Percentiles rank a stretch among this genome's conserved stretches.
Conservation (phyloP, 257 asterid genomes). For the Salvia rosmarinus region DNA sequence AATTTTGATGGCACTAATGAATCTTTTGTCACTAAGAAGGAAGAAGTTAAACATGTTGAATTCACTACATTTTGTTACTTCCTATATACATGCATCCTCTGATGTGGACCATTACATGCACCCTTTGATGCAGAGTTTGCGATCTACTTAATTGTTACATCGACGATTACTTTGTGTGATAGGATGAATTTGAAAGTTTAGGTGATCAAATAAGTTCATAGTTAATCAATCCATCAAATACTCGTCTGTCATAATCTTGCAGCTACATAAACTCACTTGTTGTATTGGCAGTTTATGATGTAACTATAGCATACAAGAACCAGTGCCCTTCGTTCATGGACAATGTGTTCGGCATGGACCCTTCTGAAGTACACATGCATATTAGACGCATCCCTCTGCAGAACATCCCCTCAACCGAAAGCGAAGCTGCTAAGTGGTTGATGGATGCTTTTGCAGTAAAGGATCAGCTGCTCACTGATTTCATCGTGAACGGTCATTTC, state of each 20-base stretch:
- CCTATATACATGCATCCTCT: no score
- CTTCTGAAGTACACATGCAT: slow-evolving; percentile 91
- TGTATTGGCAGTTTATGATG: slow-evolving; percentile 72
- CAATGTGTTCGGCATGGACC: slow-evolving; percentile 89
- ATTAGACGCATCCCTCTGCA: slow-evolving; percentile 54
- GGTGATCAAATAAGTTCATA: no score
- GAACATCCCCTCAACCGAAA: slow-evolving; percentile 64
- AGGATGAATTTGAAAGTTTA: no score
- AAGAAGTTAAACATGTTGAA: background rate
- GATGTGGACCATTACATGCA: no score
- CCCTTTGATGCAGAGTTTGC: no score
- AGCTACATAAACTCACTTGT: slow-evolving; percentile 19
- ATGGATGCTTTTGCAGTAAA: slow-evolving; percentile 61
- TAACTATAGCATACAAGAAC: slow-evolving; percentile 84
- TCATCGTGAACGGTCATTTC: slow-evolving; percentile 65
- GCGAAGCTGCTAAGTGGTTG: slow-evolving; percentile 65
- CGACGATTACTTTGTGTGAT: no score
- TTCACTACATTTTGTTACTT: background rate
- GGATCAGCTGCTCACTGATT: slow-evolving; percentile 71
- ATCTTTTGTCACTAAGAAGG: background rate
- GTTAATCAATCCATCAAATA: background rate
- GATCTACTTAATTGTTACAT: no score
- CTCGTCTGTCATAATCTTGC: background rate
- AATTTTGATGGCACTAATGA: background rate
- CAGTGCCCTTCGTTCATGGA: slow-evolving; percentile 88